phyloP scores from a whole-genome alignment of 2,329 filamentous ascomycete genomes.

The Sporothrix mexicana region DNA sequence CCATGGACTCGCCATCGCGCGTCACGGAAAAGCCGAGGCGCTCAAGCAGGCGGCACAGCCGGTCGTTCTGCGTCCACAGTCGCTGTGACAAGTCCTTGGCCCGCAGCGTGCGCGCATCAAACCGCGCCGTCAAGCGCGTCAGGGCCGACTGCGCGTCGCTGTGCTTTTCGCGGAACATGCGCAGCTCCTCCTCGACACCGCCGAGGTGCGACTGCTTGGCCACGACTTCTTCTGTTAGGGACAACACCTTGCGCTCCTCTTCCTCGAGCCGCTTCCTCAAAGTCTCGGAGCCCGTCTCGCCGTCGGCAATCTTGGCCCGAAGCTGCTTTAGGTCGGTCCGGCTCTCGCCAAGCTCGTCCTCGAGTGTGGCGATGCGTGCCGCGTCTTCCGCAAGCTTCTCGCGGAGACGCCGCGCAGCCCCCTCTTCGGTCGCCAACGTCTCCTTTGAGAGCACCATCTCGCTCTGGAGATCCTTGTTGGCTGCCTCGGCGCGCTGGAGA shows the following conservation, averaged over 20 bases:
- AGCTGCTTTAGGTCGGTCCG: slow-evolving; percentile 72
- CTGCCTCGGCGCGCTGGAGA: slow-evolving; percentile 63
- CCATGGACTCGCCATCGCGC: slow-evolving; percentile 73
- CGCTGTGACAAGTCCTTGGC: slow-evolving; percentile 84
- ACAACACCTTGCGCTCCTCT: slow-evolving; percentile 72
- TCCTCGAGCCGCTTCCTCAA: slow-evolving; percentile 76
- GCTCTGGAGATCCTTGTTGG: slow-evolving; percentile 60
- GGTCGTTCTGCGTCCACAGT: slow-evolving; percentile 82
- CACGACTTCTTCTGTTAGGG: slow-evolving; percentile 65
- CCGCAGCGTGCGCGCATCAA: slow-evolving; percentile 72
- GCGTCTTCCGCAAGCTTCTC: slow-evolving; percentile 61
- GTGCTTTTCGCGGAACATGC: slow-evolving; percentile 69
- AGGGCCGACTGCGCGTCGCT: slow-evolving; percentile 60
- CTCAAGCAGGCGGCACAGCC: slow-evolving; percentile 82
- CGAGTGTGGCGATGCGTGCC: slow-evolving; percentile 60
- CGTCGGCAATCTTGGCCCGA: slow-evolving; percentile 75
- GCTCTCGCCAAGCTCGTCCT: slow-evolving; percentile 65
- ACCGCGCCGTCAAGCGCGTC: slow-evolving; percentile 58
- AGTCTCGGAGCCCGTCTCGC: slow-evolving; percentile 81
- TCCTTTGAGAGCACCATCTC: slow-evolving; percentile 63
- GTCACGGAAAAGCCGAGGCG: slow-evolving; percentile 83
- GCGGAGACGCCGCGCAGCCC: slow-evolving; percentile 56
- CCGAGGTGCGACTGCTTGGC: slow-evolving; percentile 77
- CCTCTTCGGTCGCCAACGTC: slow-evolving; percentile 57
- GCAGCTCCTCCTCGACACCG: slow-evolving; percentile 76